phyloP scores from a whole-genome alignment of 352 stramenopile species.

The Peronospora farinosa region DNA sequence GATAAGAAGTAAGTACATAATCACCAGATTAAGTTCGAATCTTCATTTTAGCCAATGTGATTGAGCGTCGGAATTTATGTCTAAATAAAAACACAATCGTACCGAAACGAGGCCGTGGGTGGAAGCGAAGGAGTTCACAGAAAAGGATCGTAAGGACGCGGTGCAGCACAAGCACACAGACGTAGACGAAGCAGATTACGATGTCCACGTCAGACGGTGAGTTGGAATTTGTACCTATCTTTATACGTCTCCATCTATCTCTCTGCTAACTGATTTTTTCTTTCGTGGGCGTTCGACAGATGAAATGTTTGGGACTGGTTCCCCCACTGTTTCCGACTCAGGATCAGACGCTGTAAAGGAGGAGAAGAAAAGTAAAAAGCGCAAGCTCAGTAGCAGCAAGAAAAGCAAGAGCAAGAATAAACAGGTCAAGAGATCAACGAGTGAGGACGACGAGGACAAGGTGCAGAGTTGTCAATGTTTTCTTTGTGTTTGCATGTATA shows the following conservation, averaged over 20 bases:
- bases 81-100: no score
- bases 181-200: background rate
- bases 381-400: conserved; percentile 39
- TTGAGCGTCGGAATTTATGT: no score
- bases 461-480: conserved; percentile 12
- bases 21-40: no score
- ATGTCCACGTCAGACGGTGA: conserved; percentile 28
- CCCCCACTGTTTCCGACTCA: conserved; percentile 80
- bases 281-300: conserved; percentile 31
- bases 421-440: conserved; percentile 58
- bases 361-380: conserved; percentile 52
- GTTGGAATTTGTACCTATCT: no score
- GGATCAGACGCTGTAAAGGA: conserved; percentile 60
- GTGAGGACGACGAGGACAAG: conserved; percentile 66
- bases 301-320: conserved; percentile 58
- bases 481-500: conserved; percentile 6
- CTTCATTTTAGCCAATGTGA: no score
- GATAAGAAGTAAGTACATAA: no score
- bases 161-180: no score
- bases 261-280: background rate
- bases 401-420: conserved; percentile 35
- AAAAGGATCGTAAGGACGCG: no score
- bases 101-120: no score
- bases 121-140: no score
- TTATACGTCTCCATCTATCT: conserved; percentile 1